Base-by-base conservation (phyloP, 257 asterid genomes). In the Nicotiana benthamiana region DNA sequence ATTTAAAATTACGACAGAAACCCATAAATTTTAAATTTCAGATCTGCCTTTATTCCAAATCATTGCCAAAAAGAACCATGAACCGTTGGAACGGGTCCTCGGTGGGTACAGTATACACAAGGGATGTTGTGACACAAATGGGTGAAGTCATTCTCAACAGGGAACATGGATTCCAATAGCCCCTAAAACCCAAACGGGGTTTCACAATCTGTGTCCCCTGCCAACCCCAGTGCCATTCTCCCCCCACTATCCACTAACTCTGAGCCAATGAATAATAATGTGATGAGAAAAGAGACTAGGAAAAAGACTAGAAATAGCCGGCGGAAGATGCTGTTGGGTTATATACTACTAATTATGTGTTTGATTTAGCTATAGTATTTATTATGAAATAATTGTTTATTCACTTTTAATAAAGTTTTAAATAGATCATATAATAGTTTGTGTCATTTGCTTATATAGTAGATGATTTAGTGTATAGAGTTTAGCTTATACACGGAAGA, bases 101-200 rank as follows among this genome's bases (percentile, higher is more conserved):
- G 34, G 79, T 74, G 61, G 79, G 79, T 40, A 20, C 46, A 17
- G 9, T 26, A 52, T 20, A 79, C 80, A 79, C 80, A 78, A 63
- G 62, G 80, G 79, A 77, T 82, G 75, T 43, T 77, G 57, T 68
- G 22, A 24, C 51, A 65, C 34, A 20, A n/a, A 5, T 70, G 22
- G 17, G 64, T 79, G 18, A 75, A 36, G 86, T 83, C 83, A 83
- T 83, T 83, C 81, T 74, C 79, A 74, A 48, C 61, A 48, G 79
- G 79, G 79, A 74, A 74, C 79, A 74, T 26, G 56, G 18, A 51
- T 51, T 51, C 56, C 18, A 12, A 51, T 48, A 26, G 26, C 79
- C 13, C 79, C 43, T 46, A 74, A 74, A 2, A 26, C 61, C 79
- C 62, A 74, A 24, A 48, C 62, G 79, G 79, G 79, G 61, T 74